Percentiles rank a stretch among this genome's conserved stretches.
These are phyloP conservation scores for Hypoxylon sp. DNA, from an alignment of 2,329 filamentous ascomycete genomes.

Conservation along the genomic window DNA sequence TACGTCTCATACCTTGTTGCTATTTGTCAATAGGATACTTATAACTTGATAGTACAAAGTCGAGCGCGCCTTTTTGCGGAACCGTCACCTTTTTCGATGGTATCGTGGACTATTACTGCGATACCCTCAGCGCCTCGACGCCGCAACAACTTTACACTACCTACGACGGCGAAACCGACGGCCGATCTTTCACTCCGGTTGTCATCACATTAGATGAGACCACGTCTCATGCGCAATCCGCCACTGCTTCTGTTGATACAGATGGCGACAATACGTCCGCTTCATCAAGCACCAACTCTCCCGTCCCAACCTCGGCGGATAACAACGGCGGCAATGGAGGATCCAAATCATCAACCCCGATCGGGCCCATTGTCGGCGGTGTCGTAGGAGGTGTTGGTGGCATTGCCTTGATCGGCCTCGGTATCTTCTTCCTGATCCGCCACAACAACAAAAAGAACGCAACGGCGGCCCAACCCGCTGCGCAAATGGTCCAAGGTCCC, in stretches of 20 bases:
- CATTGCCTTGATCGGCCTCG: slow-evolving; percentile 57
- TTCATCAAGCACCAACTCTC: background rate
- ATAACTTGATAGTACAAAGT: slow-evolving; percentile 52
- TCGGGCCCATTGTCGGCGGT: slow-evolving; percentile 62
- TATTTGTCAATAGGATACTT: slow-evolving; percentile 35
- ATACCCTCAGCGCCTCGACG: slow-evolving; percentile 51
- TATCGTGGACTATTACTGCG: slow-evolving; percentile 61
- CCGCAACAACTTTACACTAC: slow-evolving; percentile 57
- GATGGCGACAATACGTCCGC: background rate
- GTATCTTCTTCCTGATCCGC: slow-evolving; percentile 58
- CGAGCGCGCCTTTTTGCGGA: slow-evolving; percentile 57
- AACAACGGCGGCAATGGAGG: slow-evolving; percentile 38
- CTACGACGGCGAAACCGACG: slow-evolving; percentile 54
- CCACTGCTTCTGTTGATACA: slow-evolving; percentile 6
- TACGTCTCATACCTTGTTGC: slow-evolving; percentile 45
- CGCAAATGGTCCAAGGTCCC: slow-evolving; percentile 32
- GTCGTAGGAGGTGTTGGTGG: slow-evolving; percentile 60
- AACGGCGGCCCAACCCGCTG: slow-evolving; percentile 28
- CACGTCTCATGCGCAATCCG: slow-evolving; percentile 20
- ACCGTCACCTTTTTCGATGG: slow-evolving; percentile 58
- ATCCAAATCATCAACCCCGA: slow-evolving; percentile 45
- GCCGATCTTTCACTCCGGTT: slow-evolving; percentile 49
- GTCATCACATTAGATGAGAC: slow-evolving; percentile 32
- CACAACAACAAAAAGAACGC: slow-evolving; percentile 52
- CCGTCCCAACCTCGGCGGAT: background rate